Conservation (phyloP, 2,329 filamentous ascomycete species). For the Colletotrichum trifolii region DNA sequence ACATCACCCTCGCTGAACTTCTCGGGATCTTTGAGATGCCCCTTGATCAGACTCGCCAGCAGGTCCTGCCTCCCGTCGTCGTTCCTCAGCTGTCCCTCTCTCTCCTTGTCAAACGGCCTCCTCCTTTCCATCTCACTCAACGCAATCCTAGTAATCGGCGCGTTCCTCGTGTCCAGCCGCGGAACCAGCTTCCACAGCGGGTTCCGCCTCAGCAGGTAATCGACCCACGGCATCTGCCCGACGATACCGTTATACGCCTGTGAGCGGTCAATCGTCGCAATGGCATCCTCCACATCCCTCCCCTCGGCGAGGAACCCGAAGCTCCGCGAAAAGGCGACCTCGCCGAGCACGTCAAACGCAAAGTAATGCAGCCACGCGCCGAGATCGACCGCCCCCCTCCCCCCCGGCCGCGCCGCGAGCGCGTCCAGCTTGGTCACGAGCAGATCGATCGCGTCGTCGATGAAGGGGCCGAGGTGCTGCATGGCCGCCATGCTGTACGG, state of each 20-base stretch:
- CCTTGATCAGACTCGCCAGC: slow-evolving; percentile 61
- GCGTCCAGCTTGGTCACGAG: slow-evolving; percentile 55
- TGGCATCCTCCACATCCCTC: slow-evolving; percentile 55
- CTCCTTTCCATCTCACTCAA: slow-evolving; percentile 60
- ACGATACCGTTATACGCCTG: slow-evolving; percentile 65
- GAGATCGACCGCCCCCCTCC: slow-evolving; percentile 50
- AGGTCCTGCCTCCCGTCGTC: slow-evolving; percentile 61
- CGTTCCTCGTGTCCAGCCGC: slow-evolving; percentile 54
- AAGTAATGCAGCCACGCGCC: slow-evolving; percentile 57
- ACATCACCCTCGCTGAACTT: slow-evolving; percentile 63
- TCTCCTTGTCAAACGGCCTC: slow-evolving; percentile 58
- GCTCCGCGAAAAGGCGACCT: slow-evolving; percentile 62
- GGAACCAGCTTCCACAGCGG: slow-evolving; percentile 55
- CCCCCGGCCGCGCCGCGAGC: slow-evolving; percentile 42
- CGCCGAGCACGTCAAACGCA: slow-evolving; percentile 57
- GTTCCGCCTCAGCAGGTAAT: slow-evolving; percentile 59
- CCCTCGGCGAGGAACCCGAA: slow-evolving; percentile 64
- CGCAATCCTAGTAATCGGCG: slow-evolving; percentile 63
- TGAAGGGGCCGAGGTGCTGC: slow-evolving; percentile 62
- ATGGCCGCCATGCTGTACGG: slow-evolving; percentile 65
- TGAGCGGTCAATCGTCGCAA: slow-evolving; percentile 59
- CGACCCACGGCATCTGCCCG: slow-evolving; percentile 62
- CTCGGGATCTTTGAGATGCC: slow-evolving; percentile 61
- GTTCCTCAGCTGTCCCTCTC: slow-evolving; percentile 51
- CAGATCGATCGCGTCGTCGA: slow-evolving; percentile 62